phyloP scores from a whole-genome alignment of 352 stramenopile genomes.

The Pythium rishiriense region DNA sequence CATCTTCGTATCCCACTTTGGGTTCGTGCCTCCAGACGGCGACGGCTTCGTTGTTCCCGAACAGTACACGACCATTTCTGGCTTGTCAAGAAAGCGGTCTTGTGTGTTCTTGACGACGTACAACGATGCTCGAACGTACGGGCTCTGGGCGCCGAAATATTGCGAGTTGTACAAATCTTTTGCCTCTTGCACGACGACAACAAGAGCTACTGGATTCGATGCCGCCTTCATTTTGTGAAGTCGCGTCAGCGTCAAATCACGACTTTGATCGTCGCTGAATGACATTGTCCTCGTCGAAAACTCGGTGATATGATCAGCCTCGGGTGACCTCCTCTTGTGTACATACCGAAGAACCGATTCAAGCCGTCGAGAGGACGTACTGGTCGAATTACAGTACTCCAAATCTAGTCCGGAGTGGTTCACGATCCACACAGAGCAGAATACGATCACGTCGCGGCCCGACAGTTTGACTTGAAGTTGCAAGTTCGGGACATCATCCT shows the following conservation, averaged over 20 bases:
- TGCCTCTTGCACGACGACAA: constrained; percentile 79
- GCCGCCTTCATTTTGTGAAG: constrained; percentile 79
- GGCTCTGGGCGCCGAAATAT: constrained; percentile 84
- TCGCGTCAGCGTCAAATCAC: constrained; percentile 55
- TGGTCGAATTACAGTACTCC: constrained; percentile 85
- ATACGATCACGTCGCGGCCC: constrained; percentile 81
- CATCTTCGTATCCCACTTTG: constrained; percentile 72
- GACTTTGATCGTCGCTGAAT: constrained; percentile 45
- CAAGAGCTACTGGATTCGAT: constrained; percentile 77
- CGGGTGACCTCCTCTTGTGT: constrained; percentile 45
- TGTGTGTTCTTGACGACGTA: constrained; percentile 83
- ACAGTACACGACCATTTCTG: constrained; percentile 77
- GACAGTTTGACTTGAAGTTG: constrained; percentile 83
- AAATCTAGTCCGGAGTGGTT: constrained; percentile 85
- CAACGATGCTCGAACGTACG: constrained; percentile 80
- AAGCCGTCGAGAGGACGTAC: constrained; percentile 64
- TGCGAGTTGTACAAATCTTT: constrained; percentile 84
- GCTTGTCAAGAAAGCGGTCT: constrained; percentile 75
- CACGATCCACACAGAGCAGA: constrained; percentile 88
- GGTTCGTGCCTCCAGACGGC: constrained; percentile 67
- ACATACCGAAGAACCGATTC: constrained; percentile 77
- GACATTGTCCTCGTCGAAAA: constrained; percentile 70
- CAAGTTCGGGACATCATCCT: constrained; percentile 78
- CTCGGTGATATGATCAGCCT: constrained; percentile 53
- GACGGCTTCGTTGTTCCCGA: constrained; percentile 78